Percentiles rank a stretch among this genome's conserved stretches.
Evolutionary conservation across 306 rosid genomes (phyloP).

Genomic region (Prosopis cineraria): DNA sequence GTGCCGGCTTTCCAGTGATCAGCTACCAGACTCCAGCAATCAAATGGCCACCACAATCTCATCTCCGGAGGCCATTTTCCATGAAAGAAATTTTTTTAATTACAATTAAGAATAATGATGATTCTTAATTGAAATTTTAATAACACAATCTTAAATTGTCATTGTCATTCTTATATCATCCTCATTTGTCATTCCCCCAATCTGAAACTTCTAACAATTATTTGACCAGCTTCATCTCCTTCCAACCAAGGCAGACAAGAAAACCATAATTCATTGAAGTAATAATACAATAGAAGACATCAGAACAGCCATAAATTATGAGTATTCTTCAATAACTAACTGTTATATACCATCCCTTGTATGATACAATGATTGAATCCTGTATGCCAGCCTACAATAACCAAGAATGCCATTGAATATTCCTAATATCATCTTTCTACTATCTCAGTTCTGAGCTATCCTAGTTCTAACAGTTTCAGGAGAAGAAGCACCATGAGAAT

Average conservation of each 20-base stretch:
- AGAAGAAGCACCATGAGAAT: slow-evolving; percentile 45
- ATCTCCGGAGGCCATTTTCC: too few relatives aligned
- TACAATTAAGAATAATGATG: too few relatives aligned
- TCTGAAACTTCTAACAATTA: too few relatives aligned
- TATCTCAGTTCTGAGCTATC: slow-evolving; percentile 38
- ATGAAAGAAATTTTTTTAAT: too few relatives aligned
- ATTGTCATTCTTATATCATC: too few relatives aligned
- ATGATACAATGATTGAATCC: slow-evolving; percentile 45
- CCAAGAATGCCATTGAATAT: slow-evolving; percentile 43
- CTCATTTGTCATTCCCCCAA: too few relatives aligned
- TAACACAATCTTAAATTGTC: too few relatives aligned
- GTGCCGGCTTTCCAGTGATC: too few relatives aligned
- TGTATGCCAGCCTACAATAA: slow-evolving; percentile 32
- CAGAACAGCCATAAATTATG: slow-evolving; percentile 23
- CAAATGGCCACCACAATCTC: too few relatives aligned
- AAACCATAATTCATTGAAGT: slow-evolving; percentile 11
- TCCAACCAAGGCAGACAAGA: not conserved
- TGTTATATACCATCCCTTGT: slow-evolving; percentile 29
- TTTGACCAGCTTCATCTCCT: not conserved
- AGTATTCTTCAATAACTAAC: slow-evolving; percentile 31
- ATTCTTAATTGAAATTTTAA: too few relatives aligned
- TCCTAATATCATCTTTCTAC: slow-evolving; percentile 32
- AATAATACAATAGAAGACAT: not conserved
- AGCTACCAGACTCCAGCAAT: too few relatives aligned
- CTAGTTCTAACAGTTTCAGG: slow-evolving; percentile 41